Percentiles rank a stretch among this genome's conserved stretches.
Conservation (phyloP, 1,139 yeast species). For the Geotrichum restrictum region DNA sequence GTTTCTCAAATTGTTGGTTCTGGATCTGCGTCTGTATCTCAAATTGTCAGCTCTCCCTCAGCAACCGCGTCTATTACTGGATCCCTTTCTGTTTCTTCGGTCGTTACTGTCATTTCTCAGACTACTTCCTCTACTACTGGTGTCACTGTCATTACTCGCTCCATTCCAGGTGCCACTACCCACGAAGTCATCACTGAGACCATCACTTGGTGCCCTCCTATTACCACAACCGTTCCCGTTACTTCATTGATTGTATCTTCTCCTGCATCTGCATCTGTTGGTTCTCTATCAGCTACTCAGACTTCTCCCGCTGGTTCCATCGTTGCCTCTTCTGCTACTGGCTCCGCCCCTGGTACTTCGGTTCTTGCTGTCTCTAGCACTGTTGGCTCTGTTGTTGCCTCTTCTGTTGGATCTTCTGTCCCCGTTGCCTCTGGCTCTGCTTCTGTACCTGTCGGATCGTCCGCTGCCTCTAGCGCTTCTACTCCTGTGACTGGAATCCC, state of each 20-base stretch:
- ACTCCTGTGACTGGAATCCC: no score
- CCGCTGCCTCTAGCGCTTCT: no score
- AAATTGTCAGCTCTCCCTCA: not conserved
- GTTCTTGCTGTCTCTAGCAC: not conserved
- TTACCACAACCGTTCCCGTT: slow-evolving; percentile 1
- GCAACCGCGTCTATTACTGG: not conserved
- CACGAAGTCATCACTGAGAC: slow-evolving; percentile 8
- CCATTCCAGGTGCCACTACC: slow-evolving; percentile 9
- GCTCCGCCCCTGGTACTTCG: not conserved
- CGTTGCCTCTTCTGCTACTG: no score
- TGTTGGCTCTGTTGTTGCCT: not conserved
- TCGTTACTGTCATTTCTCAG: not conserved
- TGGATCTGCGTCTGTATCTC: not conserved
- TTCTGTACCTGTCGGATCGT: not conserved
- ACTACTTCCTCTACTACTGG: slow-evolving; percentile 8
- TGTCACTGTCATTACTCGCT: slow-evolving; percentile 3
- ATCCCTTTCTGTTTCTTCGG: not conserved
- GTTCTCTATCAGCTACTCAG: not conserved
- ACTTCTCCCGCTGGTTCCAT: not conserved
- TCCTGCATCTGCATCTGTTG: not conserved
- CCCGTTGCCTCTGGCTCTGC: not conserved
- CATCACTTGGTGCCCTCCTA: slow-evolving; percentile 13
- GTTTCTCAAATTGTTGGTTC: no score
- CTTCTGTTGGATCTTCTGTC: not conserved
- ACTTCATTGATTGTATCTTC: not conserved